Evolutionary conservation across 78 protist species (phyloP).

Genomic region (Tieghemostelium lacteum): DNA sequence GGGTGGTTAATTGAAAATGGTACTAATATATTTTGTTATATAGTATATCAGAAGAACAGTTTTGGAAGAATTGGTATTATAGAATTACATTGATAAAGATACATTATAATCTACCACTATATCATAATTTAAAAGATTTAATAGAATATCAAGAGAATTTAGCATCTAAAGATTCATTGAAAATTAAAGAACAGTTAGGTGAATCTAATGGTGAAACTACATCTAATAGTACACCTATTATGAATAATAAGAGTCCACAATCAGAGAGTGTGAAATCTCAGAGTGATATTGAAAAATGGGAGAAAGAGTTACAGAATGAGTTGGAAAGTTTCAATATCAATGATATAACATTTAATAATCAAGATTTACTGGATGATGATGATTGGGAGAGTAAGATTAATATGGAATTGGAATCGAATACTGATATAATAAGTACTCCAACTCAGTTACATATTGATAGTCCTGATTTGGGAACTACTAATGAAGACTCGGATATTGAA

Average conservation of each 20-base stretch:
- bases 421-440: not conserved
- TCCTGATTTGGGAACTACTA: no score
- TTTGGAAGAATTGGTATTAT: conserved; percentile 80
- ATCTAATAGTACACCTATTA: no score
- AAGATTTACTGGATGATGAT: conserved; percentile 32
- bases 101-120: conserved; percentile 8
- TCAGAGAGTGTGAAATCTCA: no score
- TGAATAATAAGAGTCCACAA: no score
- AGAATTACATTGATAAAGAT: conserved; percentile 33
- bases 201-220: no score
- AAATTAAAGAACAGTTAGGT: no score
- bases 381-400: conserved; percentile 41
- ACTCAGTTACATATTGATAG: no score
- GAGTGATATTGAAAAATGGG: conserved; percentile 73
- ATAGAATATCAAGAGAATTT: not conserved
- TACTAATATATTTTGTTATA: not conserved
- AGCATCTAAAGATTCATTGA: not conserved
- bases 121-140: not conserved
- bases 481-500: conserved; percentile 28
- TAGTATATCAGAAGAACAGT: conserved; percentile 60
- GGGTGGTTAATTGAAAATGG: not conserved
- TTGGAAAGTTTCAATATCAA: not conserved
- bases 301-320: conserved; percentile 27
- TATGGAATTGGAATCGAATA: conserved; percentile 5
- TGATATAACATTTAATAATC: conserved; percentile 15